Evolutionary conservation across 2,329 filamentous ascomycete species (phyloP).

Genomic region (Trichoderma sp.): DNA sequence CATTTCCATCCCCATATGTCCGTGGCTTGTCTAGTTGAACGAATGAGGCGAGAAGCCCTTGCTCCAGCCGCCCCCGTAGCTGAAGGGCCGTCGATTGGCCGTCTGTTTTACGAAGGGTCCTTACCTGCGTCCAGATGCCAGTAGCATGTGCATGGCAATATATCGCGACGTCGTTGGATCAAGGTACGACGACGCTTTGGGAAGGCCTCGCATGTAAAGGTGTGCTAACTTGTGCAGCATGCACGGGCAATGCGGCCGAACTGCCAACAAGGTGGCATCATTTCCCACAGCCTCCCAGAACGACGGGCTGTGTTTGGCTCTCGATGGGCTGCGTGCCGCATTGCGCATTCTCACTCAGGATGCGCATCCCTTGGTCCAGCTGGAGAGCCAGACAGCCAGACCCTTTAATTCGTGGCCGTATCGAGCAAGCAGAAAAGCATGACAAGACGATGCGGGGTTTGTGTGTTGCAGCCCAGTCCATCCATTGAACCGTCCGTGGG

Average conservation of each 20-base stretch:
- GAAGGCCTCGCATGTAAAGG: neutral
- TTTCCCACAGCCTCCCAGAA: neutral
- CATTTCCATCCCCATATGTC: neutral
- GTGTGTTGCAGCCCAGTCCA: neutral
- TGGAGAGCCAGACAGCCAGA: neutral
- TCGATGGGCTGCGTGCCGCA: neutral
- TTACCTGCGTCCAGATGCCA: neutral
- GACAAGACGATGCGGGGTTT: slow-evolving; percentile 4
- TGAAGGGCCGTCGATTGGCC: neutral
- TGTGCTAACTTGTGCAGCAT: neutral
- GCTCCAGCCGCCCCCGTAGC: neutral
- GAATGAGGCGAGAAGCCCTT: neutral
- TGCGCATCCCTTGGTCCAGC: slow-evolving; percentile 3
- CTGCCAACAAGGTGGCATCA: slow-evolving; percentile 5
- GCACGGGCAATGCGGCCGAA: slow-evolving; percentile 3
- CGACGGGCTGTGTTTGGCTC: neutral
- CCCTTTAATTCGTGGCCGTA: neutral
- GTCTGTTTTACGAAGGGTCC: neutral
- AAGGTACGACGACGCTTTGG: slow-evolving; percentile 2
- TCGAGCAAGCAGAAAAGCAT: neutral
- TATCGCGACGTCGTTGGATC: slow-evolving; percentile 1
- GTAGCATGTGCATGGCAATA: neutral
- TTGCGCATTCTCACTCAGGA: neutral
- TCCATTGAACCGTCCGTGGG: slow-evolving; percentile 1
- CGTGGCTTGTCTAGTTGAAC: neutral